phyloP scores from a whole-genome alignment of 805 yeast genomes.

The Metschnikowia peoriensis region DNA sequence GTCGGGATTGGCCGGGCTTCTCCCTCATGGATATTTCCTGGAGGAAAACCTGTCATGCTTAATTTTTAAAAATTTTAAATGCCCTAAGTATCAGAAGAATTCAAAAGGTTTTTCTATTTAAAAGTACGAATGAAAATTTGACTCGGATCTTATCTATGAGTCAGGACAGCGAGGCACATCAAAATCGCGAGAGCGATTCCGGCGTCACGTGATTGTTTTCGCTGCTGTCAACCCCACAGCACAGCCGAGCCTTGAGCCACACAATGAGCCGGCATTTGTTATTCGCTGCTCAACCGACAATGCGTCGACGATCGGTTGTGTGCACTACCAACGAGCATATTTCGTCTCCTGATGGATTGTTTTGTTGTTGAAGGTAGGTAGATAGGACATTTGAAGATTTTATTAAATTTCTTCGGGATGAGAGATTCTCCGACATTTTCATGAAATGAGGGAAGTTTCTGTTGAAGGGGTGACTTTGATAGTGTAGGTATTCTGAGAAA shows the following conservation, averaged over 20 bases:
- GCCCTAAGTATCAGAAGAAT: background rate
- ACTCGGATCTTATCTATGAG: background rate
- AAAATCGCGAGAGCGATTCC: background rate
- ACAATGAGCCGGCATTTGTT: background rate
- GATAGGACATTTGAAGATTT: no score
- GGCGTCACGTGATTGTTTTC: background rate
- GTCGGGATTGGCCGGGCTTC: slow-evolving; percentile 29
- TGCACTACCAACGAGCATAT: background rate
- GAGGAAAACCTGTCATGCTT: slow-evolving; percentile 14
- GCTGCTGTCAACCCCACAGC: background rate
- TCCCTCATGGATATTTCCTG: slow-evolving; percentile 34
- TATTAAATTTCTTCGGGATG: no score
- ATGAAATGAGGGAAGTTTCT: no score
- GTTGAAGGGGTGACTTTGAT: no score
- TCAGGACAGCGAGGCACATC: background rate
- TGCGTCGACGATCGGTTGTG: background rate
- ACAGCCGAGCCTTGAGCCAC: background rate
- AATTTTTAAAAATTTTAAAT: background rate
- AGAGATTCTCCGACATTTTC: no score
- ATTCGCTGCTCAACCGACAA: background rate
- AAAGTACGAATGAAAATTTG: background rate
- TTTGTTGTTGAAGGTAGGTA: no score
- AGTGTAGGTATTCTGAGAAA: no score
- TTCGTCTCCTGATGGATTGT: no score
- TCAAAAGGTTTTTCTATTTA: background rate